Evolutionary conservation across 2,329 filamentous ascomycete species (phyloP).

Genomic region (Myrmaecium sp.): DNA sequence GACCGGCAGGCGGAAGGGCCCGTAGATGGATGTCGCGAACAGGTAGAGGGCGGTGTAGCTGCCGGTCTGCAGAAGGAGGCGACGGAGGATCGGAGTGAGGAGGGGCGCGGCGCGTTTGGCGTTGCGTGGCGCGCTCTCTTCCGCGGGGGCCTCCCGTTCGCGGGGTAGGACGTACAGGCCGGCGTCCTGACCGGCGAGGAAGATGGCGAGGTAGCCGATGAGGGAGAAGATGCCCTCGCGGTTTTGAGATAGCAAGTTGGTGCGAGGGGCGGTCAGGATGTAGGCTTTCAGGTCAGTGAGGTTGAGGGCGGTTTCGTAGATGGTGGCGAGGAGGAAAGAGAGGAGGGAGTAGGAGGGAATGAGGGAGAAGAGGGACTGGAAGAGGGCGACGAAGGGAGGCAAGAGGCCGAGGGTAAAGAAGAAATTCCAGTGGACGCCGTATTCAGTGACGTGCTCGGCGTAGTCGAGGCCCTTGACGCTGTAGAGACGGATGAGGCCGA

Average conservation of each 20-base stretch:
- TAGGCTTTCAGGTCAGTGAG: constrained; percentile 64
- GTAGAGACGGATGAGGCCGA: constrained; percentile 67
- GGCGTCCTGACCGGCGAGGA: constrained; percentile 70
- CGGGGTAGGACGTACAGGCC: constrained; percentile 65
- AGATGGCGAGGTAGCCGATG: constrained; percentile 84
- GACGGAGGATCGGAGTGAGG: constrained; percentile 42
- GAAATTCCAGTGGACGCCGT: constrained; percentile 99
- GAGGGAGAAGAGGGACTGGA: constrained; percentile 52
- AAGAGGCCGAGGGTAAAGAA: constrained; percentile 90
- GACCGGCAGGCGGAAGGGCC: constrained; percentile 51
- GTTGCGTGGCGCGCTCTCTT: constrained; percentile 1
- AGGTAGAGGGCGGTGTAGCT: constrained; percentile 58
- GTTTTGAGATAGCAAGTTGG: constrained; percentile 71
- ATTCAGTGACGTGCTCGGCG: constrained; percentile 91
- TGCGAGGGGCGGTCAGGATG: constrained; percentile 66
- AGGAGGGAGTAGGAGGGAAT: constrained; percentile 65
- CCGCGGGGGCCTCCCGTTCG: constrained; percentile 6
- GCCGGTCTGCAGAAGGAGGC: constrained; percentile 45
- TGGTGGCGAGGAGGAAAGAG: constrained; percentile 47
- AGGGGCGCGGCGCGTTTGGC: constrained; percentile 5
- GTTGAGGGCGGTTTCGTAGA: constrained; percentile 55
- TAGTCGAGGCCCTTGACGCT: constrained; percentile 93
- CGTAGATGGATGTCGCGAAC: constrained; percentile 53
- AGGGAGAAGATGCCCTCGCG: constrained; percentile 94
- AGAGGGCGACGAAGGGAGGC: constrained; percentile 73